Evolutionary conservation across 2,329 filamentous ascomycete genomes (phyloP).

Genomic region (Aspergillus melleus): DNA sequence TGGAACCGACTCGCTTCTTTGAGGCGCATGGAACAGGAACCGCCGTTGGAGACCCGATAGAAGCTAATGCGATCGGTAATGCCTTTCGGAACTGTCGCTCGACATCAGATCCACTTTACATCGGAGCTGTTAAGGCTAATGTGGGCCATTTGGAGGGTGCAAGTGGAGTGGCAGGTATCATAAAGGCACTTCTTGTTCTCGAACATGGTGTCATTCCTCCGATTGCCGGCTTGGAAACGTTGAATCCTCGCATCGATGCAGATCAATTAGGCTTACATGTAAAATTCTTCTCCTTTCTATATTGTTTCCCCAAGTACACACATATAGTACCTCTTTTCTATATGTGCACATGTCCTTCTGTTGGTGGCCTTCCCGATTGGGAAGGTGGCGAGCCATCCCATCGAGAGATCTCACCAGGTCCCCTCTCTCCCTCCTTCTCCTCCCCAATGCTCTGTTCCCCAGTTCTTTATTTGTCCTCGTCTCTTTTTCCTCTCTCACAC

Average conservation of each 20-base stretch:
- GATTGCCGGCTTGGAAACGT: constrained; percentile 64
- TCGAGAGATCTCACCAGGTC: too few relatives aligned
- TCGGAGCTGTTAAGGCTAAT: constrained; percentile 37
- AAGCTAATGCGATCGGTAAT: neutral
- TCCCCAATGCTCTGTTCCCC: too few relatives aligned
- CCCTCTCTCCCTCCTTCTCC: too few relatives aligned
- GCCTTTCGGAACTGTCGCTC: neutral
- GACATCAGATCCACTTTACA: constrained; percentile 22
- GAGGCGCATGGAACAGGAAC: constrained; percentile 3
- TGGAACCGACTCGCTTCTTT: neutral
- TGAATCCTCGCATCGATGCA: neutral
- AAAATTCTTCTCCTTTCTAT: too few relatives aligned
- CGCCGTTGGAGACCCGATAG: neutral
- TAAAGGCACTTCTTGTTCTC: constrained; percentile 66
- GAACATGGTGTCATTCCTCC: constrained; percentile 63
- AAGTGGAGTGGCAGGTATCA: constrained; percentile 41
- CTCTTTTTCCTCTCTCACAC: too few relatives aligned
- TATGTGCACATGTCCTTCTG: too few relatives aligned
- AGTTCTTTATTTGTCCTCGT: too few relatives aligned
- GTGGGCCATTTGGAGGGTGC: constrained; percentile 47
- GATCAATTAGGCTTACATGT: neutral
- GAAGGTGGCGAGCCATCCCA: too few relatives aligned
- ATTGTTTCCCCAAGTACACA: too few relatives aligned
- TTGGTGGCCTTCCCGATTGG: too few relatives aligned
- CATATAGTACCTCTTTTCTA: too few relatives aligned